phyloP scores from a whole-genome alignment of 257 asterid genomes.

The Solanum bulbocastanum region DNA sequence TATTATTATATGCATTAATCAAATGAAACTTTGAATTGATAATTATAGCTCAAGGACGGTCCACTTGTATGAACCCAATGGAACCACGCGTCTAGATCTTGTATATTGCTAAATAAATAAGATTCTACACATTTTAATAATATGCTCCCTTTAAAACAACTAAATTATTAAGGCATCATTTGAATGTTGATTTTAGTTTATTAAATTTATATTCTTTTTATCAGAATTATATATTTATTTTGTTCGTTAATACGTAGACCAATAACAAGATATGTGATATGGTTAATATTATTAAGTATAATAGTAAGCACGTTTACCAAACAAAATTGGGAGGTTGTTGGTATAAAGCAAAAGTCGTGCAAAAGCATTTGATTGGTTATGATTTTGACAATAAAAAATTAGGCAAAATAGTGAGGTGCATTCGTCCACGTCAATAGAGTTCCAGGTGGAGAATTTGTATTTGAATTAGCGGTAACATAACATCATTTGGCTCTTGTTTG shows the following conservation, averaged over 20 bases:
- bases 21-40: background rate
- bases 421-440: background rate
- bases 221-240: too few relatives aligned
- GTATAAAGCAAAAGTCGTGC: background rate
- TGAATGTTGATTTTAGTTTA: background rate
- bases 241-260: background rate
- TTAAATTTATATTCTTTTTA: background rate
- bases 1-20: slow-evolving; percentile 2
- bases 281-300: background rate
- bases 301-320: background rate
- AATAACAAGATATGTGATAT: background rate
- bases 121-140: background rate
- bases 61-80: background rate
- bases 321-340: background rate
- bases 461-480: background rate
- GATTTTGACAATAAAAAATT: background rate
- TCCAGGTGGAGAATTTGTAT: background rate
- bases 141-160: background rate
- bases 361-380: background rate
- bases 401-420: background rate
- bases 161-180: background rate
- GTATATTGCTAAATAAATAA: background rate
- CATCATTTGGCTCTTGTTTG: background rate
- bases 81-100: slow-evolving; percentile 9
- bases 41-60: background rate